Evolutionary conservation across 176 grass and related monocot genomes (phyloP), one percentile per base, ranked within the genome.

Genomic region (Juncus effusus): DNA sequence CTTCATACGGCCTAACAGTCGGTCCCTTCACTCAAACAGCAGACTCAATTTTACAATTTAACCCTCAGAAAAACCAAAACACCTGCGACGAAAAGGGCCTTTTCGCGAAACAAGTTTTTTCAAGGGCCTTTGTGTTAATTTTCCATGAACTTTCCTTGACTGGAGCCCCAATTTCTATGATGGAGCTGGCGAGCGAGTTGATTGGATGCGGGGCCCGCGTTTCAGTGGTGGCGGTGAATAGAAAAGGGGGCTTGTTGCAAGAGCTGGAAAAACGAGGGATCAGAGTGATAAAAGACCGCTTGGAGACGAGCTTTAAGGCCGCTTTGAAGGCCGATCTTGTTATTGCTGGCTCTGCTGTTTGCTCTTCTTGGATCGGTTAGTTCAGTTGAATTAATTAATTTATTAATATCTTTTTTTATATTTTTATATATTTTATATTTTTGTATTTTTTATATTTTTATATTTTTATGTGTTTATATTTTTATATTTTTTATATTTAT

Each of bases 131-230:
- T 61, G 69, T 83, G 37, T 78, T 83, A 72, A 56, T 83, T 45
- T 69, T 83, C 66, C 81, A 83, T 59, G 81, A 83, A 38, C 81
- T 83, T 52, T 83, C 81, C 11, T 78, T 83, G 75, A 83, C 81
- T 0, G 81, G 81, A 61, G 81, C 81, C 4, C 81, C 81, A 19
- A 41, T 83, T 63, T 78, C 81, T 1, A 83, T 83, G 81, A 78
- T 83, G 75, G 81, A 83, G 72, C 56, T 83, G 69, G 81, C 75
- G 16, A 74, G 75, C 14, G 81, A 83, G 55, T 40, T 83, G 10
- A 19, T 83, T 54, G 78, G 75, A 39, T 83, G 81, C 40, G 81
- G 81, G 3, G 81, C 69, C 39, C 66, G 6, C 16, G 81, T 83
- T 12, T 83, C 75, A 11, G 81, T 60, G 7, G 69, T 83, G 0